A percentile compares a stretch with the other conserved stretches of the same genome.
Conservation (phyloP, 139 green algal genomes). For the Chlorella sorokiniana region DNA sequence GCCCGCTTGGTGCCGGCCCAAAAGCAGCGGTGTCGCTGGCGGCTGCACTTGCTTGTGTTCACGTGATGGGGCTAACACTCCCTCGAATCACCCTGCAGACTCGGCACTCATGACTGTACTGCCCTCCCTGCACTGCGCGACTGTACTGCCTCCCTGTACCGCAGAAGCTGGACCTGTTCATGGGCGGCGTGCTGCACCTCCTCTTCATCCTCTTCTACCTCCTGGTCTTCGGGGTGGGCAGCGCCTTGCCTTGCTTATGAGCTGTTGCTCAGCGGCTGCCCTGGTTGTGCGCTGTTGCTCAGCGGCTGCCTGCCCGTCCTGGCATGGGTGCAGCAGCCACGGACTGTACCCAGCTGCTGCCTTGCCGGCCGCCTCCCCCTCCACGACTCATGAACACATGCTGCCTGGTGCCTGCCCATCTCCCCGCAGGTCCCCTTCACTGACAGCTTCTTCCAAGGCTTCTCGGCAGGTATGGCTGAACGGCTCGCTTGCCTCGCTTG, state of each 20-base stretch:
- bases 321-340: no score
- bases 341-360: no score
- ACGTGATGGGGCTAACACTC: no score
- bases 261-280: not conserved
- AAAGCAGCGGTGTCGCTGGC: no score
- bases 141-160: not conserved
- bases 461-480: conserved; percentile 7
- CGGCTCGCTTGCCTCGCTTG: not conserved
- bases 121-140: not conserved
- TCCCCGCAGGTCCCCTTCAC: conserved; percentile 6
- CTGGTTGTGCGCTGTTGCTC: not conserved
- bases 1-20: no score
- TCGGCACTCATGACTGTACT: no score
- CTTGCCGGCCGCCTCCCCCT: not conserved
- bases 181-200: conserved; percentile 2
- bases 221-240: conserved; percentile 2
- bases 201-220: conserved; percentile 27
- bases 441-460: not conserved
- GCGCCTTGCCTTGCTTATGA: not conserved
- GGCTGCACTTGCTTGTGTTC: no score
- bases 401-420: not conserved
- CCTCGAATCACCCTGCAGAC: no score
- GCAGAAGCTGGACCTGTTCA: conserved; percentile 23
- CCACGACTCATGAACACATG: not conserved
- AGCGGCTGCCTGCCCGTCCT: no score